Conservation (phyloP, 257 asterid genomes). For the Fraxinus anomala region DNA sequence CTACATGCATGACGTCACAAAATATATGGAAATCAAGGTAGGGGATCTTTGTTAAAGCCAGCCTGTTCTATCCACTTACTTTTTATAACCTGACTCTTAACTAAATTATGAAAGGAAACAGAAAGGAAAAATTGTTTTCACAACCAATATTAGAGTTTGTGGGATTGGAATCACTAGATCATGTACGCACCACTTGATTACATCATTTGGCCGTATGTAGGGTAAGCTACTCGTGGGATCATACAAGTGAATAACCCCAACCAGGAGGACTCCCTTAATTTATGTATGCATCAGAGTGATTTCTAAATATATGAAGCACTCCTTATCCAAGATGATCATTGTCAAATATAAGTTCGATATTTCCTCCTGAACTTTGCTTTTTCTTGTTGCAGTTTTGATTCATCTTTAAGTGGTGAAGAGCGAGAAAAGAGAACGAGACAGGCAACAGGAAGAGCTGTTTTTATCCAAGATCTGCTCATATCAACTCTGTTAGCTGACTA, state of each 20-base stretch:
- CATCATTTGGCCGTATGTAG: background rate
- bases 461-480: conserved; percentile 67
- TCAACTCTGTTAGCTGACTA: conserved; percentile 64
- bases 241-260: background rate
- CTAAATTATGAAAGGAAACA: background rate
- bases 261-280: background rate
- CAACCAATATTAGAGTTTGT: background rate
- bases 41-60: conserved; percentile 1
- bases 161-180: background rate
- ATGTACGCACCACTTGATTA: background rate
- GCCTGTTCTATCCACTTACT: background rate
- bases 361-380: background rate
- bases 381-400: conserved; percentile 55
- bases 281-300: background rate
- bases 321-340: background rate
- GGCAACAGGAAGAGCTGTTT: conserved; percentile 72
- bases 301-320: background rate
- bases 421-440: conserved; percentile 60
- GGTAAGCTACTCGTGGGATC: background rate
- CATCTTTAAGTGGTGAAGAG: conserved; percentile 73
- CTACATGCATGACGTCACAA: conserved; percentile 40
- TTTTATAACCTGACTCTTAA: background rate
- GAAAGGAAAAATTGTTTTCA: too few species aligned
- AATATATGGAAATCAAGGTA: conserved; percentile 78
- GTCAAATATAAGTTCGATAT: background rate